Evolutionary conservation across 2,329 filamentous ascomycete genomes (phyloP).

Genomic region (Monosporascus sp.): DNA sequence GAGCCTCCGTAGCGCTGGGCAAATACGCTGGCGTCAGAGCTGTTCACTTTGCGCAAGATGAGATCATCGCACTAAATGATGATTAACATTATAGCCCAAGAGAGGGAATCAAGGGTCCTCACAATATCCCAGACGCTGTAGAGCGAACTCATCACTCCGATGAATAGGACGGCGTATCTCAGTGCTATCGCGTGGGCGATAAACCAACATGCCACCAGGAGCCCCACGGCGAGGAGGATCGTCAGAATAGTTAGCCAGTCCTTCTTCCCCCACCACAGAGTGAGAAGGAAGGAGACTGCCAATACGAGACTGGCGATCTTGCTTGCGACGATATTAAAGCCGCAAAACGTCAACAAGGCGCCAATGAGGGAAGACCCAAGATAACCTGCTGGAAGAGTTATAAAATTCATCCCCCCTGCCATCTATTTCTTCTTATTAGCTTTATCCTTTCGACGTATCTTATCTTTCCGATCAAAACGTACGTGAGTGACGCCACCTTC

Average conservation of each 20-base stretch:
- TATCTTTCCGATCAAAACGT: too few relatives aligned
- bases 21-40: constrained; percentile 73
- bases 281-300: constrained; percentile 70
- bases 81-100: neutral
- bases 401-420: constrained; percentile 62
- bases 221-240: constrained; percentile 61
- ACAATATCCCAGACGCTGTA: constrained; percentile 81
- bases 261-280: constrained; percentile 73
- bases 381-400: constrained; percentile 75
- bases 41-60: constrained; percentile 75
- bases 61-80: constrained; percentile 63
- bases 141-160: constrained; percentile 75
- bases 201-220: constrained; percentile 74
- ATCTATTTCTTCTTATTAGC: too few relatives aligned
- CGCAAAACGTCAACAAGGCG: constrained; percentile 71
- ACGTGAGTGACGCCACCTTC: constrained; percentile 74
- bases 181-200: constrained; percentile 70
- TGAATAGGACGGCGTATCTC: constrained; percentile 71
- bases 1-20: constrained; percentile 73
- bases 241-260: constrained; percentile 75
- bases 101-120: constrained; percentile 19
- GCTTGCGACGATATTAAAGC: constrained; percentile 75
- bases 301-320: constrained; percentile 73
- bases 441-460: too few relatives aligned
- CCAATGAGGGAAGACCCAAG: constrained; percentile 73